These are phyloP conservation scores for Paraconiothyrium sp. DNA, from an alignment of 2,329 filamentous ascomycete species.

Conservation along the genomic window DNA sequence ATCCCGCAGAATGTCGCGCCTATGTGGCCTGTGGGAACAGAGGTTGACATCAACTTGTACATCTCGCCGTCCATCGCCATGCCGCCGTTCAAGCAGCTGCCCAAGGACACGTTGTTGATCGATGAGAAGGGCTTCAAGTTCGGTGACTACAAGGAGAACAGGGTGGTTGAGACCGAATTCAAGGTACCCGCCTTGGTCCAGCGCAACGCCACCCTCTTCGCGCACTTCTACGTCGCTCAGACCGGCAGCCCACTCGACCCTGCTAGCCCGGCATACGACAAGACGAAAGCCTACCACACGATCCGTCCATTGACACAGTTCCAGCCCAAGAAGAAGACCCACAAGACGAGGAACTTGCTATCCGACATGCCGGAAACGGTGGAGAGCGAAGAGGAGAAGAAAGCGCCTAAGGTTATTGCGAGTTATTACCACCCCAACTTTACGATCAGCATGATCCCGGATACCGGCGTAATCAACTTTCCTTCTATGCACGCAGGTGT, in stretches of 20 bases:
- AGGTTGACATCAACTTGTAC: conserved; percentile 85
- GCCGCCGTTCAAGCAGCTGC: conserved; percentile 71
- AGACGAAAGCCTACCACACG: conserved; percentile 82
- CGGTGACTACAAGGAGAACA: conserved; percentile 80
- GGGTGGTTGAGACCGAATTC: conserved; percentile 80
- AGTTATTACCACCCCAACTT: conserved; percentile 97
- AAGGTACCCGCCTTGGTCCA: conserved; percentile 81
- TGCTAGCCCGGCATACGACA: conserved; percentile 74
- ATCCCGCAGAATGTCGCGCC: conserved; percentile 79
- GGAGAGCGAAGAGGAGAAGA: conserved; percentile 60
- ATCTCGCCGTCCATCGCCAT: conserved; percentile 79
- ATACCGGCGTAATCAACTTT: conserved; percentile 75
- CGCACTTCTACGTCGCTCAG: conserved; percentile 89
- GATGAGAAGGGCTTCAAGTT: conserved; percentile 82
- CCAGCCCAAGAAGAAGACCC: conserved; percentile 86
- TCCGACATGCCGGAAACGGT: conserved; percentile 60
- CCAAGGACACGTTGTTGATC: conserved; percentile 76
- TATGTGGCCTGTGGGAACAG: conserved; percentile 83
- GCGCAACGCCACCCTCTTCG: conserved; percentile 92
- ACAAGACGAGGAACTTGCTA: conserved; percentile 87
- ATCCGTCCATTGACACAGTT: conserved; percentile 87
- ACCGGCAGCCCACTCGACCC: conserved; percentile 81
- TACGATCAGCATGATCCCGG: conserved; percentile 85
- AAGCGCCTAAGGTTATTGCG: conserved; percentile 73
- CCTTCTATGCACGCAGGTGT: conserved; percentile 75